Base-by-base conservation (phyloP, 164 flowering plant genomes). In the Liquidambar formosana region DNA sequence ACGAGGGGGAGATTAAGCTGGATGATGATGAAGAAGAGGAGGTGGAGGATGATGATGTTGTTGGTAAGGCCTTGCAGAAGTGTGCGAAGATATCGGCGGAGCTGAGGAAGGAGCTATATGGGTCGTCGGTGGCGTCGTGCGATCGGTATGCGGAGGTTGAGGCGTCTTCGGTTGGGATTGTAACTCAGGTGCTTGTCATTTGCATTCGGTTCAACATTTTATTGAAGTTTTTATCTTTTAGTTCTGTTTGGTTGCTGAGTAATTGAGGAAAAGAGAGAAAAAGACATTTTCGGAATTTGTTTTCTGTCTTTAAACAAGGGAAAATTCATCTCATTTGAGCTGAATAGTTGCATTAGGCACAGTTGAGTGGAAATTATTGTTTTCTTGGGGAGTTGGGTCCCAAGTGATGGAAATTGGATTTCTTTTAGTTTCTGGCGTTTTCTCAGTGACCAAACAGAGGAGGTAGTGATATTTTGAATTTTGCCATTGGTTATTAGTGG, bases 31-130 rank as follows among this genome's bases (percentile, higher is more conserved):
- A 63, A 1, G 78, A 77, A 8, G 83, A 80, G 63, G 60, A 19
- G 8, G 43, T n/a, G 48, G 77, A 72, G 25, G 92, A 88, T 1
- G 87, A 79, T 5, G 98, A 94, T 80, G 84, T 94, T 22, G 89
- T 94, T 4, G 90, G 92, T 56, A 89, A 83, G 75, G 97, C 99
- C n/a, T 69, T 94, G 75, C 89, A 80, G 63, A 94, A 89, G 77
- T 94, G 99, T 70, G 85, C 82, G 5, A 89, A 84, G 67, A 91
- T 94, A 71, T 94, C 97, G 5, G 85, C 81, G 27, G 87, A 84
- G 74, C 72, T 94, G 61, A 70, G 78, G 74, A 67, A 71, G 64
- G 96, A 91, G 80, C 82, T 94, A 15, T 90, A 89, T 56, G 97
- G 98, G 27, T 84, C 95, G 41, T 73, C 89, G 3, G 68, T 58